Evolutionary conservation across 768 basidiomycete species (phyloP).

Genomic region (Tulasnella sp.): DNA sequence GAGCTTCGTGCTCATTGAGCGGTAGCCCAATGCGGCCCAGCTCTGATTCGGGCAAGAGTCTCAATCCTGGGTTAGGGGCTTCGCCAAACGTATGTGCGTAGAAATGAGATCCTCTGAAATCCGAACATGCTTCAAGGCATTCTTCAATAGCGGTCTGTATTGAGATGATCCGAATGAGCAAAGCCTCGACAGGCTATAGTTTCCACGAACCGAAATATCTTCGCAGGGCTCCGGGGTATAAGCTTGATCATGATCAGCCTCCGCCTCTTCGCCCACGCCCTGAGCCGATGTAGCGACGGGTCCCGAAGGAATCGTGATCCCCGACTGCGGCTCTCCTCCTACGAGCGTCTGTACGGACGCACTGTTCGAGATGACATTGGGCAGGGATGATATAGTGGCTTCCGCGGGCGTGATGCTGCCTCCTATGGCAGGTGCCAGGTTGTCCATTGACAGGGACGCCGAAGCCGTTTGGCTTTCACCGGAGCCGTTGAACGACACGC

Average conservation of each 20-base stretch:
- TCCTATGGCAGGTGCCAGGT: too few relatives aligned
- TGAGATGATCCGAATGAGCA: neutral
- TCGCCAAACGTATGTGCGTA: neutral
- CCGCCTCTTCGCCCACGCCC: neutral
- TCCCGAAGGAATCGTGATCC: too few relatives aligned
- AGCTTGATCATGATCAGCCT: neutral
- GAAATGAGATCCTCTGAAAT: neutral
- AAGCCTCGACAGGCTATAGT: neutral
- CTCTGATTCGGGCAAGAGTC: neutral
- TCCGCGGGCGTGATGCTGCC: too few relatives aligned
- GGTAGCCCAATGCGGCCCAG: neutral
- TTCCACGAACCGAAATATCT: neutral
- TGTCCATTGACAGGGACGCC: too few relatives aligned
- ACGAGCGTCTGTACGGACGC: too few relatives aligned
- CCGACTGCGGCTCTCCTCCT: too few relatives aligned
- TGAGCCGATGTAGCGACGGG: too few relatives aligned
- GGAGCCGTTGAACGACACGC: too few relatives aligned
- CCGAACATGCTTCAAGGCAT: neutral
- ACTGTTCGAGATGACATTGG: too few relatives aligned
- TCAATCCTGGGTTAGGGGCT: neutral
- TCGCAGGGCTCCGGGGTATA: neutral
- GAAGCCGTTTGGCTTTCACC: too few relatives aligned
- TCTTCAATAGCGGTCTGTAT: neutral
- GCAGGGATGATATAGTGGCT: too few relatives aligned
- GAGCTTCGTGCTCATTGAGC: neutral